Conservation (phyloP, 2,329 filamentous ascomycete species). For the Diaporthe velutina region DNA sequence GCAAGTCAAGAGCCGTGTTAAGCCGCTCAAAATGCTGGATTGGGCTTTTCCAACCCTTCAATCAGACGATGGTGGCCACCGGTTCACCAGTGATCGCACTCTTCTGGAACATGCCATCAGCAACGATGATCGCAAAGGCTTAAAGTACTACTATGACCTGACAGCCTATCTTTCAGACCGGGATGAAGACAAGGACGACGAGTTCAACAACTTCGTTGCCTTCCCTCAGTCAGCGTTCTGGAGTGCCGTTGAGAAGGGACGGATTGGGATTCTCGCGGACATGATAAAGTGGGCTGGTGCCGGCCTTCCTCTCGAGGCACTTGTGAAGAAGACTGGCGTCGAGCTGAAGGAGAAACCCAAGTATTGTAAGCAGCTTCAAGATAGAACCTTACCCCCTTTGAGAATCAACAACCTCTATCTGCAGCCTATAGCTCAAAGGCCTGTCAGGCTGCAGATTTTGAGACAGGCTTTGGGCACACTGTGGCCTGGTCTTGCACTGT, state of each 20-base stretch:
- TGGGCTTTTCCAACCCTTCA: constrained; percentile 52
- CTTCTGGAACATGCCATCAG: constrained; percentile 62
- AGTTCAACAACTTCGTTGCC: constrained; percentile 49
- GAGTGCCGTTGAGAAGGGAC: constrained; percentile 60
- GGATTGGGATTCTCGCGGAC: constrained; percentile 69
- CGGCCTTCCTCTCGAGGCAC: constrained; percentile 75
- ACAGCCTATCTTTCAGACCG: constrained; percentile 58
- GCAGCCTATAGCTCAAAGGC: too few species aligned
- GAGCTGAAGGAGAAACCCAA: constrained; percentile 74
- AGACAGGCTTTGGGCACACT: too few species aligned
- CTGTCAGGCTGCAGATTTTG: too few species aligned
- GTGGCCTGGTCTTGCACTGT: too few species aligned
- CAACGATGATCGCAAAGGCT: constrained; percentile 64
- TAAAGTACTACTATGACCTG: constrained; percentile 71
- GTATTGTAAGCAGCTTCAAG: too few species aligned
- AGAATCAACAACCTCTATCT: too few species aligned
- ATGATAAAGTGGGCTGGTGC: constrained; percentile 76
- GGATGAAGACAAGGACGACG: constrained; percentile 53
- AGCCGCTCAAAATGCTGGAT: constrained; percentile 66
- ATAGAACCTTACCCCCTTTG: too few species aligned
- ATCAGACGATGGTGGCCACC: constrained; percentile 48
- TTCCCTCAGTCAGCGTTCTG: constrained; percentile 58
- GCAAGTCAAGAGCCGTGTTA: constrained; percentile 74
- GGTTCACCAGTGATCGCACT: constrained; percentile 41
- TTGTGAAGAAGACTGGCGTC: constrained; percentile 76